These are phyloP conservation scores for Aureobasidium sp. DNA, from an alignment of 2,329 filamentous ascomycete genomes.

Conservation along the genomic window DNA sequence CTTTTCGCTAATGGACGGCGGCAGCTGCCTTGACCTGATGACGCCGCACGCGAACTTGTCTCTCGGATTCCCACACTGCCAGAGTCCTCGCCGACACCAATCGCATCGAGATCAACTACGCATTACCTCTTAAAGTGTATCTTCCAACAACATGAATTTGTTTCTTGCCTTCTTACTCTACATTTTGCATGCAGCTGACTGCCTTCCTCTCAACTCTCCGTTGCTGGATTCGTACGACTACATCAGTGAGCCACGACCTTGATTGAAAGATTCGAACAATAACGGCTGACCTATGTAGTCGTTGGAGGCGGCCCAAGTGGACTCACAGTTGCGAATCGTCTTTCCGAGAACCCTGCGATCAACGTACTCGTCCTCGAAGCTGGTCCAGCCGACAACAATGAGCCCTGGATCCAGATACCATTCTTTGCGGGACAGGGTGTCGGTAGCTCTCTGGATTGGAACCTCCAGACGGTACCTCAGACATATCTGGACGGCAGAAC, in stretches of 20 bases:
- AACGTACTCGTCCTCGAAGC: constrained; percentile 26
- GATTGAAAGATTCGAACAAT: too few species aligned
- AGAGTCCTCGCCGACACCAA: not conserved
- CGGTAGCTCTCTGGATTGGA: constrained; percentile 23
- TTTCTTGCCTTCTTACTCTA: not conserved
- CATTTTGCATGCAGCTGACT: not conserved
- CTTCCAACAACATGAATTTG: constrained; percentile 5
- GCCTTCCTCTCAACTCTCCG: constrained; percentile 23
- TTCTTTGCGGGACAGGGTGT: constrained; percentile 22
- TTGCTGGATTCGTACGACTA: constrained; percentile 23
- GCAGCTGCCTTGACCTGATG: not conserved
- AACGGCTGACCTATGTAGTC: constrained; percentile 13
- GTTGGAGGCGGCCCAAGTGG: constrained; percentile 24
- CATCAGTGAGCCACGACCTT: constrained; percentile 15
- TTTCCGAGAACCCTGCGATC: constrained; percentile 22
- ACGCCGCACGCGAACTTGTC: not conserved
- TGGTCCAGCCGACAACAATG: constrained; percentile 19
- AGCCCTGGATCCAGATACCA: constrained; percentile 19
- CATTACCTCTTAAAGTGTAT: not conserved
- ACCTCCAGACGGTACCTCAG: constrained; percentile 21
- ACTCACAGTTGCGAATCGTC: constrained; percentile 23
- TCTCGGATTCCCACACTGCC: not conserved
- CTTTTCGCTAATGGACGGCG: too few species aligned
- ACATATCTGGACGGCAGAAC: constrained; percentile 19
- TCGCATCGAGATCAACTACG: not conserved